These are phyloP conservation scores for Leptoxyphium fumago DNA, from an alignment of 2,329 filamentous ascomycete genomes.

Conservation along the genomic window DNA sequence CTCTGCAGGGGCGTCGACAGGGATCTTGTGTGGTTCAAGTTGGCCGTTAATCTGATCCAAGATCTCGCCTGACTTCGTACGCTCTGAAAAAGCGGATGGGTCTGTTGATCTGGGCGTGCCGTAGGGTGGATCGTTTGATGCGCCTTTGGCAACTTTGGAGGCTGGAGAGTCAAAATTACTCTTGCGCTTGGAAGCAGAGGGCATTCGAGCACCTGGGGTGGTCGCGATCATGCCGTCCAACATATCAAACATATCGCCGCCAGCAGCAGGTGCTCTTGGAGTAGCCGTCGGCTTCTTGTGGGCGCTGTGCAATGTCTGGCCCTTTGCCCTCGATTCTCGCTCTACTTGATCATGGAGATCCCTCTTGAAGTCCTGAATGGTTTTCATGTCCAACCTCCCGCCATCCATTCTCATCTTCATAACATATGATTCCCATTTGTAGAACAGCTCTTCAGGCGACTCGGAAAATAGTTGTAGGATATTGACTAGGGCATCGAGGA, in stretches of 20 bases:
- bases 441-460: slow-evolving; percentile 74
- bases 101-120: slow-evolving; percentile 18
- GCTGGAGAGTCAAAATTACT: slow-evolving; percentile 34
- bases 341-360: slow-evolving; percentile 75
- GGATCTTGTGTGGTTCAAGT: slow-evolving; percentile 39
- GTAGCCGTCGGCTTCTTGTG: slow-evolving; percentile 39
- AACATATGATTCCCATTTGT: slow-evolving; percentile 98
- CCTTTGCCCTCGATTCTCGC: slow-evolving; percentile 54
- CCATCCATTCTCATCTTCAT: slow-evolving; percentile 83
- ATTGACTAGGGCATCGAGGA: slow-evolving; percentile 67
- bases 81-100: slow-evolving; percentile 55
- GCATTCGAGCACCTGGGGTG: slow-evolving; percentile 26
- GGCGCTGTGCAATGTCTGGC: slow-evolving; percentile 35
- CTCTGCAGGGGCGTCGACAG: slow-evolving; percentile 46
- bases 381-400: slow-evolving; percentile 54
- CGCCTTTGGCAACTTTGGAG: slow-evolving; percentile 28
- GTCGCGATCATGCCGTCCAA: slow-evolving; percentile 33
- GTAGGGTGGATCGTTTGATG: slow-evolving; percentile 33
- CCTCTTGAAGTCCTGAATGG: slow-evolving; percentile 66
- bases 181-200: slow-evolving; percentile 33
- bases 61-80: slow-evolving; percentile 65
- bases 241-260: slow-evolving; percentile 60
- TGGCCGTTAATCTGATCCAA: slow-evolving; percentile 72
- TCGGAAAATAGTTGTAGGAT: slow-evolving; percentile 76
- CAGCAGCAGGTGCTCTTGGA: slow-evolving; percentile 39